Evolutionary conservation across 768 basidiomycete genomes (phyloP).

Genomic region (Daedaleopsis sinensis): DNA sequence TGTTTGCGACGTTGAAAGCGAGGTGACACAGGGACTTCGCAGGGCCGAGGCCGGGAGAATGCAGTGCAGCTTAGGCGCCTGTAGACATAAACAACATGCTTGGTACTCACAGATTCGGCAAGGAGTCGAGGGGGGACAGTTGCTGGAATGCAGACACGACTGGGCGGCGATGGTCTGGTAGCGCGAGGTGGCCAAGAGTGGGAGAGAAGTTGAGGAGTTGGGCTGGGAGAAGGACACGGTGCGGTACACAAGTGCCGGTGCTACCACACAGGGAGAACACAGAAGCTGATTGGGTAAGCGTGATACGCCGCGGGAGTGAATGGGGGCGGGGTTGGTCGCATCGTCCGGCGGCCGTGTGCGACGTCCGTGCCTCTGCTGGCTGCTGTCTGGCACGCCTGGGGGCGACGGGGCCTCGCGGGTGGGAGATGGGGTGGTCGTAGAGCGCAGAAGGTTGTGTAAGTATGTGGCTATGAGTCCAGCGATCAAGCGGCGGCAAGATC

Average conservation of each 20-base stretch:
- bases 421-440: not conserved
- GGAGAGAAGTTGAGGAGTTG: not conserved
- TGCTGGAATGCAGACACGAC: no score
- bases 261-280: constrained; percentile 6
- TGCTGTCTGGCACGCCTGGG: not conserved
- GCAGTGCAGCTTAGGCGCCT: no score
- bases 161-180: not conserved
- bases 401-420: not conserved
- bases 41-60: no score
- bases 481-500: constrained; percentile 25
- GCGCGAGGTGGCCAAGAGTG: not conserved
- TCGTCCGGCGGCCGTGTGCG: not conserved
- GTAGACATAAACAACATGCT: no score
- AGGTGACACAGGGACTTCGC: no score
- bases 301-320: constrained; percentile 18
- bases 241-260: constrained; percentile 5
- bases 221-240: not conserved
- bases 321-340: constrained; percentile 2
- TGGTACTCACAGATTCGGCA: not conserved
- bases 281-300: constrained; percentile 16
- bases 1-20: no score
- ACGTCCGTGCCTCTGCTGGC: not conserved
- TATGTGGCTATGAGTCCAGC: constrained; percentile 22
- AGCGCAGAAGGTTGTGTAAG: constrained; percentile 2
- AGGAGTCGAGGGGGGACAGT: no score